These are phyloP conservation scores for Penicillium salamii DNA, from an alignment of 495 filamentous ascomycete genomes.

Conservation along the genomic window DNA sequence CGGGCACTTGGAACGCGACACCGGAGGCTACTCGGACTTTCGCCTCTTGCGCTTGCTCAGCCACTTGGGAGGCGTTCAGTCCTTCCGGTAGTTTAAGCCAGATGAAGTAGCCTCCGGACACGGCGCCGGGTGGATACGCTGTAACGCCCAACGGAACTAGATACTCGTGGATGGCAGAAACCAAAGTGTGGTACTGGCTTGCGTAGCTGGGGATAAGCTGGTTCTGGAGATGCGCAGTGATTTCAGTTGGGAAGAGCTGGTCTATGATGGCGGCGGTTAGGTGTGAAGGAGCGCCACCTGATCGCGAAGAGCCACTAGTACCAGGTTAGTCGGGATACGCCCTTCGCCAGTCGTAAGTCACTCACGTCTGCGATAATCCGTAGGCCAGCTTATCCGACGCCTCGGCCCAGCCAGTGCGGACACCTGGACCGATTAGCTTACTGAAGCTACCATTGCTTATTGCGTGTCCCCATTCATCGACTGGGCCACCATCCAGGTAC, in stretches of 20 bases:
- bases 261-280: slow-evolving; percentile 63
- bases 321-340: not conserved
- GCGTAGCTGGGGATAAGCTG: slow-evolving; percentile 54
- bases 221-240: slow-evolving; percentile 47
- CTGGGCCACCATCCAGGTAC: slow-evolving; percentile 52
- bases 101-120: slow-evolving; percentile 73
- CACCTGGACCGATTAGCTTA: slow-evolving; percentile 78
- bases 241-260: slow-evolving; percentile 52
- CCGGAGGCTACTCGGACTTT: slow-evolving; percentile 63
- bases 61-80: slow-evolving; percentile 53
- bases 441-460: slow-evolving; percentile 81
- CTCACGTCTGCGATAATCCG: slow-evolving; percentile 65
- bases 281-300: slow-evolving; percentile 76
- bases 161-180: slow-evolving; percentile 51
- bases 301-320: slow-evolving; percentile 60
- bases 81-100: slow-evolving; percentile 65
- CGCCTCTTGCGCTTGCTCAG: slow-evolving; percentile 52
- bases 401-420: slow-evolving; percentile 82
- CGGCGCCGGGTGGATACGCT: slow-evolving; percentile 31
- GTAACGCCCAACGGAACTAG: slow-evolving; percentile 59
- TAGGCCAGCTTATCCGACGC: slow-evolving; percentile 62
- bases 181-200: slow-evolving; percentile 51
- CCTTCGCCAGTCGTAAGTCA: not conserved
- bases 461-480: slow-evolving; percentile 65
- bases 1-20: slow-evolving; percentile 62